phyloP scores from a whole-genome alignment of 1,139 yeast genomes.

The Candida glucosophila region DNA sequence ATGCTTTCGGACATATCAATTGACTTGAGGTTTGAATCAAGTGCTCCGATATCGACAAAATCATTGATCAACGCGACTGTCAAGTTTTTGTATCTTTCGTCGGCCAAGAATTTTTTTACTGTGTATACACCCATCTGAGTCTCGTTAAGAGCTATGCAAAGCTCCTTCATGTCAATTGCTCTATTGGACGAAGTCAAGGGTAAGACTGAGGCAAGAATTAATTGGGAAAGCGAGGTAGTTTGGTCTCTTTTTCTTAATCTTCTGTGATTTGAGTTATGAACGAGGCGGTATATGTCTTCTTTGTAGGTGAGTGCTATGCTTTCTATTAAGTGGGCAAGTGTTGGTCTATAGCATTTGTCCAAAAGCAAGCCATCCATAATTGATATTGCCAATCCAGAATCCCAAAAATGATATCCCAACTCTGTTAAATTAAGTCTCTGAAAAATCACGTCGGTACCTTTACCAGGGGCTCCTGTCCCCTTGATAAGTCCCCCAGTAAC shows the following conservation, averaged over 20 bases:
- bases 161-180: conserved; percentile 19
- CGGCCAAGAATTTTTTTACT: conserved; percentile 26
- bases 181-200: conserved; percentile 14
- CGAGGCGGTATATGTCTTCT: conserved; percentile 3
- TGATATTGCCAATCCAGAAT: conserved; percentile 29
- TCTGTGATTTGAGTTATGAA: conserved; percentile 16
- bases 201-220: conserved; percentile 21
- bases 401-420: conserved; percentile 14
- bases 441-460: conserved; percentile 3
- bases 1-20: conserved; percentile 22
- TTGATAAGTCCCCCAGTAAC: conserved; percentile 13
- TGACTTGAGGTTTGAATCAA: conserved; percentile 12
- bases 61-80: conserved; percentile 23
- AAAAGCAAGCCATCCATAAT: conserved; percentile 28
- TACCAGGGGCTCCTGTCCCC: conserved; percentile 1
- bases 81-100: conserved; percentile 29
- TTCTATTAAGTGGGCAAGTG: conserved; percentile 25
- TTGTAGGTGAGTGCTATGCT: too few species aligned
- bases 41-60: conserved; percentile 17
- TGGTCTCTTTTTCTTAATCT: conserved; percentile 15
- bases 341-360: conserved; percentile 27
- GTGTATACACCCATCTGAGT: conserved; percentile 35
- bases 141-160: conserved; percentile 31
- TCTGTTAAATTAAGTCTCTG: conserved; percentile 17
- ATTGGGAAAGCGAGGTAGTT: conserved; percentile 14